Conservation (phyloP, 371 early-diverging fungal species). For the Syncephalis fuscata region DNA sequence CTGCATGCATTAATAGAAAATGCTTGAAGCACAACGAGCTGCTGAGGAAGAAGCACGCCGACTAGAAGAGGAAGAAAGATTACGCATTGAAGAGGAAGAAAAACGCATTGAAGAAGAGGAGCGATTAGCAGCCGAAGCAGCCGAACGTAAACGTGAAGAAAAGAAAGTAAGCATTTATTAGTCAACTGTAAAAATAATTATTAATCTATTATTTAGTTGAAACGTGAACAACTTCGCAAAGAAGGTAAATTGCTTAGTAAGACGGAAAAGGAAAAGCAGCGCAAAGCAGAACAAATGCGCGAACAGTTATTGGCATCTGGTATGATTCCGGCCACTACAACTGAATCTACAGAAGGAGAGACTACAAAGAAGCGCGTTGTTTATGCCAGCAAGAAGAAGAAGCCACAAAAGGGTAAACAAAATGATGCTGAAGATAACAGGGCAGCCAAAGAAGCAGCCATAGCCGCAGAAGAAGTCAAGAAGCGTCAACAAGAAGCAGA, state of each 20-base stretch:
- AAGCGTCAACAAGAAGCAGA: too few relatives aligned
- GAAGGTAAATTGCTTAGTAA: constrained; percentile 86
- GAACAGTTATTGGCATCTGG: constrained; percentile 68
- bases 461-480: background rate
- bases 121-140: constrained; percentile 31
- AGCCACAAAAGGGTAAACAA: constrained; percentile 7
- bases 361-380: constrained; percentile 25
- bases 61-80: constrained; percentile 34
- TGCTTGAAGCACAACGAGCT: constrained; percentile 40
- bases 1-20: constrained; percentile 14
- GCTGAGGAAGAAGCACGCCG: constrained; percentile 32
- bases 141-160: constrained; percentile 47
- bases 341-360: constrained; percentile 16
- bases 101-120: constrained; percentile 28
- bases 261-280: constrained; percentile 80
- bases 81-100: constrained; percentile 31
- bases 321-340: constrained; percentile 34
- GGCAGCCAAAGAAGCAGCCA: constrained; percentile 13
- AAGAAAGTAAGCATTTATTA: constrained; percentile 19
- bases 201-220: constrained; percentile 24
- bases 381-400: constrained; percentile 38
- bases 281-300: constrained; percentile 47
- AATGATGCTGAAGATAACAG: constrained; percentile 16
- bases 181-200: background rate
- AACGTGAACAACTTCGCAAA: constrained; percentile 77